Conservation (phyloP, 2,329 filamentous ascomycete species). For the Myriosclerotinia scirpicola region DNA sequence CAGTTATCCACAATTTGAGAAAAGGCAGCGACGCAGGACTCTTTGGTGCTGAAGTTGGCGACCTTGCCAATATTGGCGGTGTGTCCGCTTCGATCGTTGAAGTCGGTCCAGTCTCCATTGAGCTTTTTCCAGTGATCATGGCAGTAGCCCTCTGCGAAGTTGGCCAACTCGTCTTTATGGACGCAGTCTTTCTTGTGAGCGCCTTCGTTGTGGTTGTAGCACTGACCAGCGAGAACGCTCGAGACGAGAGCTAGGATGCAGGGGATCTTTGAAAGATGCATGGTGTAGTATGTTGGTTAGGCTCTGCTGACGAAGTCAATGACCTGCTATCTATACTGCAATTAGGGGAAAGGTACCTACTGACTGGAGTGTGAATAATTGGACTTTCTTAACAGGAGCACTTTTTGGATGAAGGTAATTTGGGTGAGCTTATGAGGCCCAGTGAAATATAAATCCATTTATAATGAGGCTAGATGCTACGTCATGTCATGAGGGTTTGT, state of each 20-base stretch:
- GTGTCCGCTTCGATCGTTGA: background rate
- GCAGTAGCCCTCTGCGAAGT: background rate
- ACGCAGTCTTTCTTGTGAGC: background rate
- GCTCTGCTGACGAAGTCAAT: background rate
- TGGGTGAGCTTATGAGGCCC: too few relatives aligned
- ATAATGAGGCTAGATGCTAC: background rate
- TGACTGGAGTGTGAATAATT: background rate
- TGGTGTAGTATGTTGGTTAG: background rate
- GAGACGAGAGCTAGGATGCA: background rate
- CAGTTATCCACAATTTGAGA: background rate
- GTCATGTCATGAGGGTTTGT: background rate
- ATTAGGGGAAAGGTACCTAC: background rate
- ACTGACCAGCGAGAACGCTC: background rate
- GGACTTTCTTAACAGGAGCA: background rate
- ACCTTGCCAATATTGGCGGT: background rate
- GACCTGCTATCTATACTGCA: background rate
- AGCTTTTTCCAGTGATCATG: background rate
- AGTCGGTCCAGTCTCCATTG: background rate
- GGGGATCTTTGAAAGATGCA: background rate
- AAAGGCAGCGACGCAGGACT: background rate
- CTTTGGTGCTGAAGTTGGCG: background rate
- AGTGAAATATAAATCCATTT: background rate
- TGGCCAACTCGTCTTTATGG: background rate
- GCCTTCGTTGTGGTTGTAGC: background rate
- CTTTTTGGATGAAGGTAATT: background rate